Evolutionary conservation across 1,139 yeast species (phyloP).

Genomic region (Kluyveromyces marxianus): DNA sequence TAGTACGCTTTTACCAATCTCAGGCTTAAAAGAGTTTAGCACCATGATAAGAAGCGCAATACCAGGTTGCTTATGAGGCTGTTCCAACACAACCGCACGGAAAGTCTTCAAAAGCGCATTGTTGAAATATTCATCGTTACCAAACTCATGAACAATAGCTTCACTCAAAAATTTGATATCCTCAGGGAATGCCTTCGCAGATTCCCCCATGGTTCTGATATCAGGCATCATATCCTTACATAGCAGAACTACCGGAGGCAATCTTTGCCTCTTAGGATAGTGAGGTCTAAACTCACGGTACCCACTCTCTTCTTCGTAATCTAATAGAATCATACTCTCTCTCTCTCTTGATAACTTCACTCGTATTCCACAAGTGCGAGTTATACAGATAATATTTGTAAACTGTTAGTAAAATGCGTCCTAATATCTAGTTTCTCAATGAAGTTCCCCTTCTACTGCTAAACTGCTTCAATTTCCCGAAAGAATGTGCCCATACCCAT

Average conservation of each 20-base stretch:
- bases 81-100: conserved; percentile 68
- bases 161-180: conserved; percentile 61
- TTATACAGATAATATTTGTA: no score
- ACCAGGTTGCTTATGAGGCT: conserved; percentile 79
- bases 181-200: conserved; percentile 49
- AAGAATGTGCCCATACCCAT: no score
- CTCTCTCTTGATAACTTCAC: neutral
- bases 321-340: conserved; percentile 17
- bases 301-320: conserved; percentile 28
- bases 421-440: no score
- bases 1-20: conserved; percentile 62
- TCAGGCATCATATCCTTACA: conserved; percentile 41
- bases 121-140: conserved; percentile 56
- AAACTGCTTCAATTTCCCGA: no score
- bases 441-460: no score
- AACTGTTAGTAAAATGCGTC: no score
- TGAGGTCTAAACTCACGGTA: conserved; percentile 29
- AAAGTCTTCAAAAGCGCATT: conserved; percentile 54
- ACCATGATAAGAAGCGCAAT: conserved; percentile 63
- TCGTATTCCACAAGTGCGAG: no score
- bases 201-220: conserved; percentile 60
- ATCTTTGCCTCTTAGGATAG: conserved; percentile 30
- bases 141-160: conserved; percentile 64
- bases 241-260: conserved; percentile 36
- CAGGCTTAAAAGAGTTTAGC: conserved; percentile 57